A percentile compares a stretch with the other conserved stretches of the same genome.
Evolutionary conservation across 306 rosid species (phyloP).

Genomic region (Spatholobus suberectus): DNA sequence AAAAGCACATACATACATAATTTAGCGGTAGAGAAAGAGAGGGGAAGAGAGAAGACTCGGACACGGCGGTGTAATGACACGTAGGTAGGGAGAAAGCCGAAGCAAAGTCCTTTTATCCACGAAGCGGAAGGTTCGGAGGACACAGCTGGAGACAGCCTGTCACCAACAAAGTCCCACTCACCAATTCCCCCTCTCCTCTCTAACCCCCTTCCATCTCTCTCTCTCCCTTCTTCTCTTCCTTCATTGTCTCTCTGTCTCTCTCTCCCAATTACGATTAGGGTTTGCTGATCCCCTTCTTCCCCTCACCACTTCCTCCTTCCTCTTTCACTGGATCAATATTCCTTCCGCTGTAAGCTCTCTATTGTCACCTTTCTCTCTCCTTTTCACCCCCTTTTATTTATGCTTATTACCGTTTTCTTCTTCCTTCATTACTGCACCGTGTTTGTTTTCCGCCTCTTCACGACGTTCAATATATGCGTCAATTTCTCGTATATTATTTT

Average conservation of each 20-base stretch:
- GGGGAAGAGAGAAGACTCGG: not conserved
- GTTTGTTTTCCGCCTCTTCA: not conserved
- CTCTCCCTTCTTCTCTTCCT: not conserved
- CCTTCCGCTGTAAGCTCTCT: constrained; percentile 57
- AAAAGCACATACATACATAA: no score
- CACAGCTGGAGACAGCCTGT: constrained; percentile 99
- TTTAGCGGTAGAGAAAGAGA: not conserved
- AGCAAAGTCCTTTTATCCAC: constrained; percentile 41
- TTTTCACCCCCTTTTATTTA: not conserved
- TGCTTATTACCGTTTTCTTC: constrained; percentile 6
- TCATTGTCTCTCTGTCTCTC: not conserved
- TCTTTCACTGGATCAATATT: constrained; percentile 66
- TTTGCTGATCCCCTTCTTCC: constrained; percentile 43
- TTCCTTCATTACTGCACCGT: not conserved
- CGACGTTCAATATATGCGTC: not conserved
- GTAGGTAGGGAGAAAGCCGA: constrained; percentile 52
- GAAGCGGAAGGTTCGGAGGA: constrained; percentile 66
- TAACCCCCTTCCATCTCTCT: not conserved
- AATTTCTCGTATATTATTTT: not conserved
- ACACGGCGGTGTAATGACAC: constrained; percentile 48
- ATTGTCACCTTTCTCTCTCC: no score
- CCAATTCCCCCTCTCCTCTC: constrained; percentile 48
- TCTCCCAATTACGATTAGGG: constrained; percentile 61
- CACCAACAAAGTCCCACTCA: constrained; percentile 99
- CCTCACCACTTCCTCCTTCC: not conserved